A percentile compares a stretch with the other conserved stretches of the same genome.
Conservation (phyloP, 2,329 filamentous ascomycete species). For the Hymenoscyphus scutula region DNA sequence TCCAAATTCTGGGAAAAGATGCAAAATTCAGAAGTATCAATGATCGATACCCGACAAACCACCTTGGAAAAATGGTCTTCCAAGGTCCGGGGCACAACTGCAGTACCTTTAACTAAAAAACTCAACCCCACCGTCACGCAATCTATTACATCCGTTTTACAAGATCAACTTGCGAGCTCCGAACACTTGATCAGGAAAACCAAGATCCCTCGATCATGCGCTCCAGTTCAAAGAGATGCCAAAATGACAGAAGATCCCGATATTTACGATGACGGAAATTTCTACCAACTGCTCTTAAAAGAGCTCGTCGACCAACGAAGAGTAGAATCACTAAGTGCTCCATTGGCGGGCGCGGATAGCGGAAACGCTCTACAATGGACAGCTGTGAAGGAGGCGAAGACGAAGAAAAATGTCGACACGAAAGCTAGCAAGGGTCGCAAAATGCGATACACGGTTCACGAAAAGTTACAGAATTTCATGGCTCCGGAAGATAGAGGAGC, state of each 20-base stretch:
- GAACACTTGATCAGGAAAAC: conserved; percentile 69
- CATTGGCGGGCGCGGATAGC: conserved; percentile 36
- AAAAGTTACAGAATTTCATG: conserved; percentile 98
- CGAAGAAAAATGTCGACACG: conserved; percentile 81
- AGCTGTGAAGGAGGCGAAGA: conserved; percentile 72
- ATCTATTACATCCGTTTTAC: conserved; percentile 64
- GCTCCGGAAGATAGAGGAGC: conserved; percentile 76
- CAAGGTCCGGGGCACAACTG: conserved; percentile 65
- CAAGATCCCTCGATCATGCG: conserved; percentile 71
- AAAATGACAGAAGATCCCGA: conserved; percentile 56
- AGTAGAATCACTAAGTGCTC: conserved; percentile 55
- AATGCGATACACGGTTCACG: conserved; percentile 90
- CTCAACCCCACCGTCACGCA: conserved; percentile 53
- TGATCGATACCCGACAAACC: conserved; percentile 61
- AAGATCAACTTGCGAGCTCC: conserved; percentile 63
- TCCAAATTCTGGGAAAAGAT: conserved; percentile 72
- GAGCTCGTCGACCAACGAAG: conserved; percentile 89
- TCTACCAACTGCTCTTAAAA: conserved; percentile 90
- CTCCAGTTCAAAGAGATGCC: conserved; percentile 62
- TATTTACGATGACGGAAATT: conserved; percentile 91
- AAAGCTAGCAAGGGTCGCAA: conserved; percentile 95
- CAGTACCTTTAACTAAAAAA: conserved; percentile 55
- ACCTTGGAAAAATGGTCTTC: conserved; percentile 87
- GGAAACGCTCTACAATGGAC: conserved; percentile 52
- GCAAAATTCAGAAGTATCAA: conserved; percentile 59